Percentiles rank a stretch among this genome's conserved stretches.
Conservation (phyloP, 169 alveolate genomes). For the Perkinsus marinus region DNA sequence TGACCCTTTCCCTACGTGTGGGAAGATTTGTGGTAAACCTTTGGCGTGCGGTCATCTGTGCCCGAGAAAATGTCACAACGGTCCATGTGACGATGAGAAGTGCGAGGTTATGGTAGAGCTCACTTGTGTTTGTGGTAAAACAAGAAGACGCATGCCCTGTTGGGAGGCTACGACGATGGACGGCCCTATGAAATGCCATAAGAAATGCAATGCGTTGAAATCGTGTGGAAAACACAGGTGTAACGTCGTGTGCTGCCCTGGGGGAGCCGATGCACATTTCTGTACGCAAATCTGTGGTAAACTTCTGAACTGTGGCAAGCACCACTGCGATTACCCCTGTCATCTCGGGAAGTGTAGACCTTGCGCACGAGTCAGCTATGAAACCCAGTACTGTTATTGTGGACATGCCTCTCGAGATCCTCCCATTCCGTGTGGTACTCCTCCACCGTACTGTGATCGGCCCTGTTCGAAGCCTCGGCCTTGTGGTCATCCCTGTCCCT, state of each 20-base stretch:
- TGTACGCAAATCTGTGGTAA: conserved; percentile 61
- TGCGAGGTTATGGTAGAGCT: conserved; percentile 46
- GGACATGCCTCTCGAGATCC: conserved; percentile 53
- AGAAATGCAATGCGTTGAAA: conserved; percentile 48
- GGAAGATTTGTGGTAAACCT: conserved; percentile 37
- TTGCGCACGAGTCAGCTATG: conserved; percentile 46
- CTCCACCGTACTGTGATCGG: conserved; percentile 41
- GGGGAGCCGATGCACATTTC: conserved; percentile 49
- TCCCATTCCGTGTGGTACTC: conserved; percentile 65
- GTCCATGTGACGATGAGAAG: conserved; percentile 37
- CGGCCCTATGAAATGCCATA: conserved; percentile 38
- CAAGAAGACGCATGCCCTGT: conserved; percentile 40
- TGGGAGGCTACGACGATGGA: conserved; percentile 26
- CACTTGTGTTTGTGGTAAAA: conserved; percentile 50
- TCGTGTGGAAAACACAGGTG: conserved; percentile 67
- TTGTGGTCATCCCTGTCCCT: conserved; percentile 42
- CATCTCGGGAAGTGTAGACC: conserved; percentile 64
- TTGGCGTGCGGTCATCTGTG: conserved; percentile 56
- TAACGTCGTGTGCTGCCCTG: conserved; percentile 57
- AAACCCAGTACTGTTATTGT: conserved; percentile 59
- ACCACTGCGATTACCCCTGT: conserved; percentile 58
- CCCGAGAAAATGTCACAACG: conserved; percentile 38
- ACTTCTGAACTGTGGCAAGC: conserved; percentile 54
- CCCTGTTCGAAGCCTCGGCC: conserved; percentile 29
- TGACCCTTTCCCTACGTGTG: conserved; percentile 53